phyloP scores from a whole-genome alignment of 2,329 filamentous ascomycete genomes.

The Peltaster fructicola region DNA sequence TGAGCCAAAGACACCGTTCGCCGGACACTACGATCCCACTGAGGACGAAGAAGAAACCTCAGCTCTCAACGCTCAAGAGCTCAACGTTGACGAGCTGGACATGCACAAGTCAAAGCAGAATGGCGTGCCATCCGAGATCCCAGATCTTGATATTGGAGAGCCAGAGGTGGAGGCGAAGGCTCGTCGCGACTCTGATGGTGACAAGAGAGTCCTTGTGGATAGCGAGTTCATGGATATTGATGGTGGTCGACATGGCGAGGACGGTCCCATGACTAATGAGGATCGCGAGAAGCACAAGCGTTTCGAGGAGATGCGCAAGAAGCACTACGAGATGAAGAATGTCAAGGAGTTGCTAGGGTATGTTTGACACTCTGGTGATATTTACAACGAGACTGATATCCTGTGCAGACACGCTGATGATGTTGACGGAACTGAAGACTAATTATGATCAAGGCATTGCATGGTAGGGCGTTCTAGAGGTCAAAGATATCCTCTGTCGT shows the following conservation, averaged over 20 bases:
- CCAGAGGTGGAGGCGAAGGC: conserved; percentile 44
- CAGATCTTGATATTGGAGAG: conserved; percentile 79
- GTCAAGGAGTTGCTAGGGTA: conserved; percentile 75
- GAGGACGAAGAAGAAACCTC: conserved; percentile 68
- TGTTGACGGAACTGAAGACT: conserved; percentile 3
- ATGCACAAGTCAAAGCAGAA: conserved; percentile 24
- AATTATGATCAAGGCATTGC: too few species aligned
- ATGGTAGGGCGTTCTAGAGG: too few species aligned
- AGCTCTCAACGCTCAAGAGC: conserved; percentile 49
- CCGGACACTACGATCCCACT: conserved; percentile 72
- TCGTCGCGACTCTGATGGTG: conserved; percentile 25
- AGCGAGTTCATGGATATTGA: conserved; percentile 21
- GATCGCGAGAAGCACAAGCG: conserved; percentile 79
- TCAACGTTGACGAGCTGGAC: conserved; percentile 53
- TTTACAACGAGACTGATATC: background rate
- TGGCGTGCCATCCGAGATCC: conserved; percentile 61
- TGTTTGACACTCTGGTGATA: conserved; percentile 10
- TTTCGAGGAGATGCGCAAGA: conserved; percentile 85
- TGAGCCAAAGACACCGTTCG: conserved; percentile 95
- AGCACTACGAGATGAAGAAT: conserved; percentile 96
- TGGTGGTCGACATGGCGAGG: conserved; percentile 39
- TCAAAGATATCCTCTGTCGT: too few species aligned
- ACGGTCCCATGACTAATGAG: conserved; percentile 39
- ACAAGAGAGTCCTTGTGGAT: conserved; percentile 73
- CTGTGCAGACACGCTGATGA: conserved; percentile 3